Evolutionary conservation across 1,139 yeast species (phyloP), one percentile per base, ranked within the genome.

Genomic region (Candida dubliniensis): DNA sequence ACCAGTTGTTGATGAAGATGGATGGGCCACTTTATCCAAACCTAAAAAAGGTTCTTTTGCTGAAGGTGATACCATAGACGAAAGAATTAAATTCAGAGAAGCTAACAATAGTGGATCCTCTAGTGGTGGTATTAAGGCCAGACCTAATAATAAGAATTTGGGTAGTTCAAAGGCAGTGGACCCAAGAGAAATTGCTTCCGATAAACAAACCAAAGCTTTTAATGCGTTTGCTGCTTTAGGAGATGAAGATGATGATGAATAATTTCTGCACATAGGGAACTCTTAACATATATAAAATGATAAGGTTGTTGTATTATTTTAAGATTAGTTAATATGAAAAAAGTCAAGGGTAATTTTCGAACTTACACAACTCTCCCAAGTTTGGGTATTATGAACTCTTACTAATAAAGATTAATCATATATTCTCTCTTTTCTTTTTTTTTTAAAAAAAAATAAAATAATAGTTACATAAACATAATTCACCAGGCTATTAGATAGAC

Each of bases 201-300:
- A 83, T 53, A 79, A 83, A 54, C 86, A 79, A 50, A 79, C 79
- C 51, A 75, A 73, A 39, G 71, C 79, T 26, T 86, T 85, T 72
- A 86, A 86, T 65, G 91, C 93, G 8, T 86, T 86, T 61, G 90
- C 83, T 54, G 91, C 91, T 32, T 77, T 86, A 59, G 89, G 81
- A 36, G 82, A 74, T 39, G 85, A 79, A 42, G 79, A 72, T 27
- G 76, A 66, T 33, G 55, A 57, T 39, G 60, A 9, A 23, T 18
- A 38, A 15, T 36, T 31, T 27, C 13, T 38, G 34, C 31, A 38
- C 24, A 38, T 38, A 38, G 34, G 40, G 29, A 29, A 36, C 23
- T 18, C 23, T 18, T 18, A 18, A 18, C 23, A 18, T 18, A 4
- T 18, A 18, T 18, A 18, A 18, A 18, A 18, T 18, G 26, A 27